Evolutionary conservation across 192 early-diverging fungal species (phyloP), one percentile per base, ranked within the genome.

Genomic region (Podila epigama): DNA sequence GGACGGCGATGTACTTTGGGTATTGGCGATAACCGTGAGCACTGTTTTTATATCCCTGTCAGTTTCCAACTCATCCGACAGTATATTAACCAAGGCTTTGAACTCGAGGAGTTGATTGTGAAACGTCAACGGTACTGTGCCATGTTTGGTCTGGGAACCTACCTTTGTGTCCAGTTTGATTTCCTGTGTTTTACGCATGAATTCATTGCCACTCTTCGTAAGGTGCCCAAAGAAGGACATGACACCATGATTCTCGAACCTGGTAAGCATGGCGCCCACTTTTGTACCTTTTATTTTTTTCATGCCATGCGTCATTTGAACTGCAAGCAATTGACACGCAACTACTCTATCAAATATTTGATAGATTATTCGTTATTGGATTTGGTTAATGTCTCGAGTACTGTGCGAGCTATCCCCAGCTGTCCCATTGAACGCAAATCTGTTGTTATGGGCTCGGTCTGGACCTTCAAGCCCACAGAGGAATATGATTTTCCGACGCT

Each of bases 141-240:
- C 42, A 93, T 91, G 15, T 93, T 95, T 79, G 93, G 93, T 1
- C 71, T 96, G 39, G 96, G 96, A 0, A 94, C 92, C 4, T 96
- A 92, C 60, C 80, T 97, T 37, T 96, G 92, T 71, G 92, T 91
- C 13, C 90, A 92, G 68, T 96, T 91, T 67, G 93, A 97, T 59
- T 96, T 97, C 66, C 79, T 97, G 60, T 93, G 94, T 81, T 96
- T 97, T 63, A 95, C 94, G 11, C 96, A 97, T 78, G 96, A 97
- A 79, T 97, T 93, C 41, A 89, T 97, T 60, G 92, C 91, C 6
- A 91, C 93, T 0, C 82, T 97, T 48, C 85, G 89, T 20, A 95
- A 95, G 63, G 82, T 91, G 2, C 86, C 88, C 13, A 75, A 75
- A 40, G 64, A 81, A 8, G 58, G 81, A 15, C 69, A 85, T 48